Evolutionary conservation across 768 basidiomycete genomes (phyloP).

Genomic region (Tricholoma matsutake): DNA sequence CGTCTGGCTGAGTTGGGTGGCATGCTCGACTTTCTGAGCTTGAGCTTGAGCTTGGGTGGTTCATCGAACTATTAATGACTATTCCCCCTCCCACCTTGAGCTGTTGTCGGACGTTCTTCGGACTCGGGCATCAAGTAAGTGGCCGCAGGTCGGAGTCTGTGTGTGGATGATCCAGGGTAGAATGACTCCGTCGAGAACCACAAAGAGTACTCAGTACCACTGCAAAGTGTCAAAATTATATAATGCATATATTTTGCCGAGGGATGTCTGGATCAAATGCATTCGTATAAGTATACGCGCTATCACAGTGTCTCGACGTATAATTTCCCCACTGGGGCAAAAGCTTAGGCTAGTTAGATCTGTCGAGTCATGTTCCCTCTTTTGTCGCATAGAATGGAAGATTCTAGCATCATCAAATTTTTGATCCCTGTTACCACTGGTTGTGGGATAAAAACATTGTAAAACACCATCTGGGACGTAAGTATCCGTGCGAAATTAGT

Average conservation of each 20-base stretch:
- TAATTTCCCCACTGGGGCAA: neutral
- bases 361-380: slow-evolving; percentile 3
- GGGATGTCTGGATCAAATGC: neutral
- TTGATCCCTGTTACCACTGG: slow-evolving; percentile 1
- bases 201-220: neutral
- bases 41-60: neutral
- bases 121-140: neutral
- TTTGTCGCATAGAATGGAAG: slow-evolving; percentile 3
- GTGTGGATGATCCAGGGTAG: neutral
- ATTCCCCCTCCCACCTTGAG: neutral
- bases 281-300: neutral
- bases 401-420: neutral
- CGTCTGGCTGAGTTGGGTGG: neutral
- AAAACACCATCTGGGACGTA: neutral
- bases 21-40: neutral
- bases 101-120: neutral
- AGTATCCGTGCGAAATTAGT: neutral
- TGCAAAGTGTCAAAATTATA: neutral
- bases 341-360: neutral
- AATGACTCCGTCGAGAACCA: neutral
- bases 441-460: neutral
- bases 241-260: neutral
- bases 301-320: neutral
- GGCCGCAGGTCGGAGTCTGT: neutral
- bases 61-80: neutral